Evolutionary conservation across 345 rosid genomes (phyloP), one percentile per base, ranked within the genome.

Genomic region (Isatis tinctoria): DNA sequence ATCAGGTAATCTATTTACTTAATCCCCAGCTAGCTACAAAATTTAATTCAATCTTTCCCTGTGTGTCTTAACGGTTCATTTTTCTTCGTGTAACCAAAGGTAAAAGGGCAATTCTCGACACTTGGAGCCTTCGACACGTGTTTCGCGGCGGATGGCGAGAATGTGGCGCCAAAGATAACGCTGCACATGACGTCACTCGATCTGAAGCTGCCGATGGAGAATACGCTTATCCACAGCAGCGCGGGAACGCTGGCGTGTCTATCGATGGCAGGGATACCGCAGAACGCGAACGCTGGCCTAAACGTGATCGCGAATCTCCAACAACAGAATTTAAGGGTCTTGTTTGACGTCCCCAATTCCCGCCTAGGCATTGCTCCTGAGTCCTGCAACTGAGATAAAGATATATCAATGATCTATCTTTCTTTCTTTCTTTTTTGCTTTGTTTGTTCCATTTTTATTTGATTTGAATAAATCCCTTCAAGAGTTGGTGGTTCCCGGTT

Each of bases 101-200:
- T 85, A 67, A 74, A 39, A 0, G 97, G 93, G 9, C 86, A 92
- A 9, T 87, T 90, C 74, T 83, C 98, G 28, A 65, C 82, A 2
- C n/a, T 89, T 2, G 98, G 98, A 58, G 90, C 95, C 13, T 93
- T 93, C 32, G 97, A 93, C 57, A 87, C 97, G 8, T 93, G 98
- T 71, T 93, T 93, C 56, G 8, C 74, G 2, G 82, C 87, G 53
- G 76, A 86, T 39, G 61, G 65, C 18, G 86, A 86, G 26, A n/a
- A 30, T 0, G 65, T 54, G 43, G 79, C 86, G 0, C 98, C 98
- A 9, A 57, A 62, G 7, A 68, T 93, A 45, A 84, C 90, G 11
- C 28, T 90, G 30, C 93, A 85, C 70, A 82, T 90, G 68, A 70
- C 78, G 59, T 90, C 86, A 18, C 60, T 93, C 74, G 80, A 88